phyloP scores from a whole-genome alignment of 1,284 basidiomycete species.

The Papiliotrema flavescens region DNA sequence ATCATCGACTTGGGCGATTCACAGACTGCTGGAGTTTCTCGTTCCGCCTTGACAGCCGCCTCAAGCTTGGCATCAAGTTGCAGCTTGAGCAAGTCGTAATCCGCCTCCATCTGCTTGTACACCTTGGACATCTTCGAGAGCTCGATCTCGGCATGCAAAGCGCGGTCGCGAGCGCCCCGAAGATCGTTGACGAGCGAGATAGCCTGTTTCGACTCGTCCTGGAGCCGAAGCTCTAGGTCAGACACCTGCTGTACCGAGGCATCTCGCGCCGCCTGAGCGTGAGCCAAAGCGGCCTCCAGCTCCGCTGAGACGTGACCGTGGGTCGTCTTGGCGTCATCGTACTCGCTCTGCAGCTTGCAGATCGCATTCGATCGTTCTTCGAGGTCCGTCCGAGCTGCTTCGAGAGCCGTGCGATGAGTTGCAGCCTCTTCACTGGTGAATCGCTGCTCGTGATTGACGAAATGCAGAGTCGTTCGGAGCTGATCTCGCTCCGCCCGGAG shows the following conservation, averaged over 20 bases:
- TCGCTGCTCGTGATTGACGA: constrained; percentile 65
- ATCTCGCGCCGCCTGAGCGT: background rate
- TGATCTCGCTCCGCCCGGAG: constrained; percentile 67
- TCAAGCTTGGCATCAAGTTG: background rate
- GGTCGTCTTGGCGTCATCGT: background rate
- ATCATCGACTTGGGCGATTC: no score
- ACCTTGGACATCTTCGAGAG: background rate
- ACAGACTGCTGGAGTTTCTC: background rate
- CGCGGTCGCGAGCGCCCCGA: background rate
- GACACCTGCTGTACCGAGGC: background rate
- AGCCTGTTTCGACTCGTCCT: background rate
- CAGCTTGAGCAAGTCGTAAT: background rate
- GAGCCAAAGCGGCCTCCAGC: background rate
- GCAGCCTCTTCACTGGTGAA: constrained; percentile 64
- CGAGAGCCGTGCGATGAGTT: constrained; percentile 48
- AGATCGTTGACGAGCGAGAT: background rate
- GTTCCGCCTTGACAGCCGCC: background rate
- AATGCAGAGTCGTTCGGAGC: constrained; percentile 64
- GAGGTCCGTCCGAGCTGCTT: constrained; percentile 14
- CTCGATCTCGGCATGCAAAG: background rate
- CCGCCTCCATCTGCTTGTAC: background rate
- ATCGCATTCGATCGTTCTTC: constrained; percentile 4
- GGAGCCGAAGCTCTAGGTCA: background rate
- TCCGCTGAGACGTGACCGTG: background rate
- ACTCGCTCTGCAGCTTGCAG: background rate